phyloP scores from a whole-genome alignment of 2,329 filamentous ascomycete genomes.

The Trichophyton simii region DNA sequence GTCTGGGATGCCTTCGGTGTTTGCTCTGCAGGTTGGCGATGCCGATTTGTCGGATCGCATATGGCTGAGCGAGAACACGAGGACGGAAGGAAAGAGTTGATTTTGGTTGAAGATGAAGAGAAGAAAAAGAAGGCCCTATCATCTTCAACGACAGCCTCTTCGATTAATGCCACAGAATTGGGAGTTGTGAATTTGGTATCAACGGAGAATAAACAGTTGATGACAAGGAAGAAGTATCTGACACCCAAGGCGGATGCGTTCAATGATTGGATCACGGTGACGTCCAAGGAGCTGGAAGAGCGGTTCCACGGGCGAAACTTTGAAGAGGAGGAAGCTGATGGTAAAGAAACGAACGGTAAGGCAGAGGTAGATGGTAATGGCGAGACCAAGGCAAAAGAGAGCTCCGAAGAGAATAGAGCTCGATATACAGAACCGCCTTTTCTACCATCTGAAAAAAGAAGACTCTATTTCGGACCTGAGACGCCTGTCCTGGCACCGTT shows the following conservation, averaged over 20 bases:
- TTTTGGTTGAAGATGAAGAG: constrained; percentile 50
- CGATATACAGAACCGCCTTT: constrained; percentile 76
- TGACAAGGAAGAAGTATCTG: constrained; percentile 58
- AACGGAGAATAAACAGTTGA: constrained; percentile 56
- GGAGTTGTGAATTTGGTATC: constrained; percentile 66
- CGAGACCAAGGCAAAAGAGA: constrained; percentile 26
- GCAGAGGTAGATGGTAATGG: constrained; percentile 17
- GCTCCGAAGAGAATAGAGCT: constrained; percentile 57
- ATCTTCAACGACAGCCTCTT: constrained; percentile 5
- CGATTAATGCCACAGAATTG: constrained; percentile 31
- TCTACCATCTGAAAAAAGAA: constrained; percentile 81
- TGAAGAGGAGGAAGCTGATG: constrained; percentile 18
- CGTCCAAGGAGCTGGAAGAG: constrained; percentile 39
- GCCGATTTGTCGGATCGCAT: constrained; percentile 78
- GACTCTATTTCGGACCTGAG: constrained; percentile 84
- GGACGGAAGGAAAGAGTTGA: constrained; percentile 71
- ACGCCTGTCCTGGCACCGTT: constrained; percentile 88
- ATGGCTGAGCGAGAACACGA: constrained; percentile 64
- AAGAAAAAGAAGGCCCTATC: constrained; percentile 27
- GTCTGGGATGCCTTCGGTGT: constrained; percentile 63
- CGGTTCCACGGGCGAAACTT: constrained; percentile 38
- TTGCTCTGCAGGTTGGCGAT: constrained; percentile 85
- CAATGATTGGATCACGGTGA: constrained; percentile 62
- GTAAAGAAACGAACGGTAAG: constrained; percentile 20
- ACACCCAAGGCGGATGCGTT: constrained; percentile 66